Evolutionary conservation across 768 basidiomycete species (phyloP).

Genomic region (Leccinum ochraceum): DNA sequence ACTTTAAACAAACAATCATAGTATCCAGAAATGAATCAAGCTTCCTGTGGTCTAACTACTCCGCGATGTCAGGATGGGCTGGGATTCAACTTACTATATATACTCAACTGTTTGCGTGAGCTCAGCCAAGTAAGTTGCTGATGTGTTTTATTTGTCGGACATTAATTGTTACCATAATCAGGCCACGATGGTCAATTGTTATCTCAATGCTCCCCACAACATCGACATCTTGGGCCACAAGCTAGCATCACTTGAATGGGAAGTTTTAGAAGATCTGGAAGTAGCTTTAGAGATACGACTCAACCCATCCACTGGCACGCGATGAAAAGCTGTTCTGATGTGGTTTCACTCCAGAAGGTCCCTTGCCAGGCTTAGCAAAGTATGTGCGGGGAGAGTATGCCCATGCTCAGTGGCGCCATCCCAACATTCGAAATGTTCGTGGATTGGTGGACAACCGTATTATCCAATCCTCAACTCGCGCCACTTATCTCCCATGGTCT

Average conservation of each 20-base stretch:
- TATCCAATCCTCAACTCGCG: neutral
- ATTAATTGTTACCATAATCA: neutral
- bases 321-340: neutral
- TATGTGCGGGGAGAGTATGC: constrained; percentile 6
- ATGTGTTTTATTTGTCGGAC: neutral
- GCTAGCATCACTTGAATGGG: constrained; percentile 4
- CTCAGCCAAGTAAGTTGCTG: constrained; percentile 2
- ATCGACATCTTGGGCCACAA: neutral
- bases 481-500: neutral
- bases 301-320: too few relatives aligned
- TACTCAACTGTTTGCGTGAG: constrained; percentile 25
- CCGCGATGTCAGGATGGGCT: too few relatives aligned
- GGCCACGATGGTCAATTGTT: neutral
- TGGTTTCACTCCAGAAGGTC: neutral
- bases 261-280: constrained; percentile 10
- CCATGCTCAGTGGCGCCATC: neutral
- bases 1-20: constrained; percentile 3
- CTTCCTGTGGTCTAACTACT: constrained; percentile 4
- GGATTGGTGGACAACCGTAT: neutral
- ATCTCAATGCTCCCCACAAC: neutral
- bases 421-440: neutral
- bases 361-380: neutral
- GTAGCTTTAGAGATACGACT: constrained; percentile 7
- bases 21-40: neutral
- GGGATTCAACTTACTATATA: constrained; percentile 23